Evolutionary conservation across 2,329 filamentous ascomycete species (phyloP), one percentile per base, ranked within the genome.

Genomic region (Penicillium sp.): DNA sequence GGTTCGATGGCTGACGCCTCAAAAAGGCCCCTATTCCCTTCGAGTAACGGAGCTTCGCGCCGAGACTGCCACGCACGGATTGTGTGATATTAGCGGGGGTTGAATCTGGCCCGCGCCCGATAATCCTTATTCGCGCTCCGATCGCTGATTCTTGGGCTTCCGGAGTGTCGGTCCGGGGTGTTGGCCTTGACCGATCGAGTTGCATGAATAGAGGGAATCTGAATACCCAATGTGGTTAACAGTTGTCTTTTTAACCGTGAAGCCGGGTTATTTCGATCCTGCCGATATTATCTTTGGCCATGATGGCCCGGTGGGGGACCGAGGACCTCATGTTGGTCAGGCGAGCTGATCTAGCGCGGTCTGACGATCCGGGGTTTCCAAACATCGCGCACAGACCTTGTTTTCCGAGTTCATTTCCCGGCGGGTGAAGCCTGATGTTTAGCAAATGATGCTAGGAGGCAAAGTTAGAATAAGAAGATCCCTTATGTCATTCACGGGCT

Each of bases 21-120:
- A 8, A 11, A 44, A 52, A 52, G 31, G 46, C 39, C 49, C 22
- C 64, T 61, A 65, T 57, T 47, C 64, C 64, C 10, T 48, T 58
- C 27, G 5, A 13, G 61, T 33, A 52, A 62, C 62, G 64, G 64
- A 33, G 26, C 14, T 10, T 11, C 3, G 7, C 13, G 27, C 62
- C 53, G 51, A 13, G 33, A 1, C 9, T 19, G 14, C 22, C 13
- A 5, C 11, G 2, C n/a, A 24, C n/a, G 14, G 31, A 33, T 26
- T 37, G 33, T 42, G 43, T 33, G 43, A 43, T 27, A n/a, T 7
- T 19, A 31, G 16, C 16, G 22, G 16, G 16, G 16, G 3, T 19
- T 56, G 31, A 2, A 19, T 8, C 31, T 39, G n/a, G 35, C 13
- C 16, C 16, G n/a, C 21, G 13, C 24, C 37, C 8, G 24, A 16